phyloP scores from a whole-genome alignment of 225 moss, liverwort and hornwort genomes.

The Thuidium tamariscinum region DNA sequence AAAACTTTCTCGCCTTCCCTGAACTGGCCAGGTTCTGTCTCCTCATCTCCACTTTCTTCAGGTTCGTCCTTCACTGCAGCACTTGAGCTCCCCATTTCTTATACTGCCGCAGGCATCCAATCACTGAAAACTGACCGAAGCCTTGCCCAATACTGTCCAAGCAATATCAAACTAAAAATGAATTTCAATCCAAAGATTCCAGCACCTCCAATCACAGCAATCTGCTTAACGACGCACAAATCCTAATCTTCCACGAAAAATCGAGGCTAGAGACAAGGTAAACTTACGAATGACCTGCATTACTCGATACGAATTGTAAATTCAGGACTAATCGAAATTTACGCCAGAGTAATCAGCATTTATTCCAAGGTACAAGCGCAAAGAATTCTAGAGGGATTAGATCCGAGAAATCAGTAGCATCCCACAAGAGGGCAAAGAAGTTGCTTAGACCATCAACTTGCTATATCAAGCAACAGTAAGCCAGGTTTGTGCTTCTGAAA shows the following conservation, averaged over 20 bases:
- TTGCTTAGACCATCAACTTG: background rate
- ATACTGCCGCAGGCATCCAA: slow-evolving; percentile 11
- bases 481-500: background rate
- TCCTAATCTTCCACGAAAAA: background rate
- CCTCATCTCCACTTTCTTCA: slow-evolving; percentile 26
- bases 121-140: background rate
- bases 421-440: background rate
- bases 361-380: background rate
- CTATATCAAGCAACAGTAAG: background rate
- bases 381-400: background rate
- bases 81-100: slow-evolving; percentile 65
- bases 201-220: background rate
- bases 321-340: background rate
- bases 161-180: background rate
- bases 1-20: slow-evolving; percentile 92
- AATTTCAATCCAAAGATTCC: background rate
- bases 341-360: background rate
- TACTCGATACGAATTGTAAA: background rate
- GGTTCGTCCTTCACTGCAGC: slow-evolving; percentile 56
- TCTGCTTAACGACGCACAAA: background rate
- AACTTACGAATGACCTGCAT: background rate
- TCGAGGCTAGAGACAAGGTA: background rate
- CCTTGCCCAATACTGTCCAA: background rate
- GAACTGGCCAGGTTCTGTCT: slow-evolving; percentile 45
- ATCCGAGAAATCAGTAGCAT: background rate